A percentile compares a stretch with the other conserved stretches of the same genome.
Conservation (phyloP, 2,329 filamentous ascomycete genomes). For the Calonectria crousiana region DNA sequence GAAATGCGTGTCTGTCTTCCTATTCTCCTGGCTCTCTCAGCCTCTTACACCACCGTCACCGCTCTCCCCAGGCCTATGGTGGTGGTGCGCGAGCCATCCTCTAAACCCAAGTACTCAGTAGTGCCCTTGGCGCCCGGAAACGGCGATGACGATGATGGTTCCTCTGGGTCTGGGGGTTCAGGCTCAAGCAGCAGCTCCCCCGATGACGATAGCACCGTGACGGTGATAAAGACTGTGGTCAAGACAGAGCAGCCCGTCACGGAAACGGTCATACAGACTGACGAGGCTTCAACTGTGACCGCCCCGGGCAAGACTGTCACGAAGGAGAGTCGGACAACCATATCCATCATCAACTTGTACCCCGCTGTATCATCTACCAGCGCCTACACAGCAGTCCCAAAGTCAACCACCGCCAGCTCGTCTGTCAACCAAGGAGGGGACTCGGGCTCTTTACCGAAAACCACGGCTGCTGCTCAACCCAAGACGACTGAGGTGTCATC, state of each 20-base stretch:
- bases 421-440: slow-evolving; percentile 10
- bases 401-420: slow-evolving; percentile 22
- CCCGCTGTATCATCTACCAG: slow-evolving; percentile 36
- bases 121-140: slow-evolving; percentile 53
- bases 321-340: slow-evolving; percentile 45
- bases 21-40: slow-evolving; percentile 47
- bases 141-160: slow-evolving; percentile 39
- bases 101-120: slow-evolving; percentile 53
- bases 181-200: slow-evolving; percentile 29
- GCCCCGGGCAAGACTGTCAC: slow-evolving; percentile 39
- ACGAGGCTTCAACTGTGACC: slow-evolving; percentile 44
- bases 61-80: slow-evolving; percentile 46
- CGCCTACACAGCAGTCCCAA: slow-evolving; percentile 45
- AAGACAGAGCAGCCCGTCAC: slow-evolving; percentile 45
- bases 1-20: slow-evolving; percentile 48
- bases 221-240: slow-evolving; percentile 51
- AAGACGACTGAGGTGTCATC: slow-evolving; percentile 1
- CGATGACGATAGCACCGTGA: slow-evolving; percentile 42
- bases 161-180: slow-evolving; percentile 32
- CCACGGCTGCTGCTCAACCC: slow-evolving; percentile 7
- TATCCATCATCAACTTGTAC: slow-evolving; percentile 48
- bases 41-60: slow-evolving; percentile 40
- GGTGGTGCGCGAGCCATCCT: slow-evolving; percentile 37
- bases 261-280: slow-evolving; percentile 43
- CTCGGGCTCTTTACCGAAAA: neutral